Base-by-base conservation (phyloP, 371 early-diverging fungal species). In the Rhizopus microsporus region DNA sequence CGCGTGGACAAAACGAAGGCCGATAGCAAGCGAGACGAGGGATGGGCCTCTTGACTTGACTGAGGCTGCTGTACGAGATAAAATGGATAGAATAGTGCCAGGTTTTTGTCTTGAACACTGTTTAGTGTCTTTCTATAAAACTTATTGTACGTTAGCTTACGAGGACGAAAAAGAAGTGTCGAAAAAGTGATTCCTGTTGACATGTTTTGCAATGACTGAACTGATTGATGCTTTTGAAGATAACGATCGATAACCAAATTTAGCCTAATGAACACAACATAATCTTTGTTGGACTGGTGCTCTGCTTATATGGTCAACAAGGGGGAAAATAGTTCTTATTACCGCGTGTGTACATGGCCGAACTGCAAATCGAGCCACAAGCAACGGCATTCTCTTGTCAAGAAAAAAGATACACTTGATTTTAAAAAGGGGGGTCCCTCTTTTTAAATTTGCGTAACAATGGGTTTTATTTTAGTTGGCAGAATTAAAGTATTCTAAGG, bases 401-500 rank as follows among this genome's bases (percentile, higher is more conserved):
- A 31, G 1, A 13, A 50, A 16, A 15, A 16, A 17, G 38, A 46
- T 23, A 23, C 23, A 23, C 23, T 23, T 23, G 23, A 23, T 23
- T 23, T 23, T 23, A 23, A 23, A 23, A 23, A 23, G 23, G 23
- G 23, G 23, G 23, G 23, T 23, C 23, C 23, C 23, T 23, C 23
- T 23, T 23, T 23, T 23, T 23, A 23, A 37, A 37, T 37, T 37
- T 37, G 13, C 38, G 7, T 43, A n/a, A 17, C 16, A 12, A 48
- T 16, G 8, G 29, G 8, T 33, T 40, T 7, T 38, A 37, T 47
- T 31, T 54, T 63, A 58, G 33, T 66, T 66, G 50, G 61, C 56
- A 43, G 42, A 33, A 35, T 62, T 65, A 59, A 93, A 93, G 79
- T 88, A 93, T 53, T 88, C 91, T 83, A 92, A 86, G 62, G 89